phyloP scores from a whole-genome alignment of 140 eudicot genomes.

The Erigeron philadelphicus region DNA sequence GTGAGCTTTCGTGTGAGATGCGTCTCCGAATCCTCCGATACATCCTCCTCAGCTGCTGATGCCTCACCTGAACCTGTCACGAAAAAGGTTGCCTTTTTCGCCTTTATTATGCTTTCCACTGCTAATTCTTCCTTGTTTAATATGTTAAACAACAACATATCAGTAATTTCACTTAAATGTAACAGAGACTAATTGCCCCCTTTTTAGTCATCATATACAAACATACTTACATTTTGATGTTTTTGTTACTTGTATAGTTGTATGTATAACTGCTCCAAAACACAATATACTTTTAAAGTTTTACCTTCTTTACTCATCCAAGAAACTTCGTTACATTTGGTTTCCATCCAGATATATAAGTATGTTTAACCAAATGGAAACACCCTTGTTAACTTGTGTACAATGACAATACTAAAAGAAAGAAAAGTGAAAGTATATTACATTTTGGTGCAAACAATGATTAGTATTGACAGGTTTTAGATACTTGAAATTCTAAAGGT shows the following conservation, averaged over 20 bases:
- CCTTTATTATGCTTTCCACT: conserved; percentile 3
- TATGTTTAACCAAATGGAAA: neutral
- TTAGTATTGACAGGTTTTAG: conserved; percentile 2
- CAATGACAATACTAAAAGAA: too few species aligned
- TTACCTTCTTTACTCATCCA: too few species aligned
- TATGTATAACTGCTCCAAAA: too few species aligned
- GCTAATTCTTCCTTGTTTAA: neutral
- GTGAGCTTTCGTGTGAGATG: conserved; percentile 48
- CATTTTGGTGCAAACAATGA: neutral
- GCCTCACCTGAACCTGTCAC: conserved; percentile 41
- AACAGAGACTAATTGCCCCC: neutral
- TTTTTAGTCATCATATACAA: neutral
- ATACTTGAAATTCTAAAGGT: conserved; percentile 6
- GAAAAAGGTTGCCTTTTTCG: conserved; percentile 37
- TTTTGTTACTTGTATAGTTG: too few species aligned
- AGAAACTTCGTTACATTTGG: too few species aligned
- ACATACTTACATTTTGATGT: neutral
- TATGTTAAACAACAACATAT: neutral
- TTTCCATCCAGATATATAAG: neutral
- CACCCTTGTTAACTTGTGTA: neutral
- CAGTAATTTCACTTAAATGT: neutral
- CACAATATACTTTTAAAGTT: too few species aligned
- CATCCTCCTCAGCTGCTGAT: conserved; percentile 34
- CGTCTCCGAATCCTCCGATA: conserved; percentile 50
- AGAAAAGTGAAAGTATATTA: neutral